A percentile compares a stretch with the other conserved stretches of the same genome.
These are phyloP conservation scores for Auxenochlorella pyrenoidosa DNA, from an alignment of 139 green algal species.

Conservation along the genomic window DNA sequence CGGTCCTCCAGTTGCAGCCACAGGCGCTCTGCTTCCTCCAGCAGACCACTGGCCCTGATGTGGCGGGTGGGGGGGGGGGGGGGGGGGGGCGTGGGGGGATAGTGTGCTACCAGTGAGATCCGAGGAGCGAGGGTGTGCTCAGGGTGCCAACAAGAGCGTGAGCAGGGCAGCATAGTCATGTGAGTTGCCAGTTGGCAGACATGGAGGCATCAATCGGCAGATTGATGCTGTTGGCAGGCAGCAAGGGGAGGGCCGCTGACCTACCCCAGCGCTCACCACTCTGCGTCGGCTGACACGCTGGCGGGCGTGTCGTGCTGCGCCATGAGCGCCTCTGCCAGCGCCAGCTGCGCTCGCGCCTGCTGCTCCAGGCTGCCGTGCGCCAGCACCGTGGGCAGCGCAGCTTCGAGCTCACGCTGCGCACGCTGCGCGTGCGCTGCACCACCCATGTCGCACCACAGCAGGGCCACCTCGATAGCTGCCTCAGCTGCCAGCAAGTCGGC, in stretches of 20 bases:
- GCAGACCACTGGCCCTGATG: slow-evolving; percentile 35
- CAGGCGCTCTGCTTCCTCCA: slow-evolving; percentile 36
- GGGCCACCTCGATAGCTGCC: slow-evolving; percentile 49
- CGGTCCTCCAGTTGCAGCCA: slow-evolving; percentile 43
- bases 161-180: background rate
- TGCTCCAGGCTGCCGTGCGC: slow-evolving; percentile 48
- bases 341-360: slow-evolving; percentile 45
- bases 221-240: no score
- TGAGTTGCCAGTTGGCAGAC: background rate
- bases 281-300: slow-evolving; percentile 14
- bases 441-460: slow-evolving; percentile 36
- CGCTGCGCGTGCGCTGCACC: slow-evolving; percentile 26
- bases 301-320: background rate
- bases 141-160: no score
- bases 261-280: slow-evolving; percentile 8
- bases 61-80: background rate
- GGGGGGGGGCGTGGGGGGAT: no score
- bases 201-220: no score
- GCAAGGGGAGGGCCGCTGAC: background rate
- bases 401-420: slow-evolving; percentile 51
- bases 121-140: no score
- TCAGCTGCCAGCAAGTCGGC: slow-evolving; percentile 59
- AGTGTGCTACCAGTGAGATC: no score
- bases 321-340: slow-evolving; percentile 59
- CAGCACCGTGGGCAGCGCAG: slow-evolving; percentile 55